Evolutionary conservation across 352 stramenopile species (phyloP).

Genomic region (Sclerospora graminicola): DNA sequence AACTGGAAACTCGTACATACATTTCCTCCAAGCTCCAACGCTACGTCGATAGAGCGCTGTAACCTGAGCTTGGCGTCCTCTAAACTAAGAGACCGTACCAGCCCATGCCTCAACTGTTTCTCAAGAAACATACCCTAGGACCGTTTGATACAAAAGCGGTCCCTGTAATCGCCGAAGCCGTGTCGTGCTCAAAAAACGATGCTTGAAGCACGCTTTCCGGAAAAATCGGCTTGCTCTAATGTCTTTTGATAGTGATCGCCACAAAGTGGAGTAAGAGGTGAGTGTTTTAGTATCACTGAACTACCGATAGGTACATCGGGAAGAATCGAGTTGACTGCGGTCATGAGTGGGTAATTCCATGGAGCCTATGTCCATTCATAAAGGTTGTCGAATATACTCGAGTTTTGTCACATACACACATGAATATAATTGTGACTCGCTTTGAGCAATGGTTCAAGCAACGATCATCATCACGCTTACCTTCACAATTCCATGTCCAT

Average conservation of each 20-base stretch:
- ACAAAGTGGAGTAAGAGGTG: conserved; percentile 65
- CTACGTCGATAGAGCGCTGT: conserved; percentile 55
- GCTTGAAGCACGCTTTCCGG: conserved; percentile 52
- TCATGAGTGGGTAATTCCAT: too few relatives aligned
- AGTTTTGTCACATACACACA: background rate
- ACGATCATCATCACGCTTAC: conserved; percentile 12
- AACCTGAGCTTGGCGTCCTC: conserved; percentile 56
- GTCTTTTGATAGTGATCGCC: conserved; percentile 65
- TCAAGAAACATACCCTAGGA: conserved; percentile 53
- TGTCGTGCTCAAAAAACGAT: conserved; percentile 56
- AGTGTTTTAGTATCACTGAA: conserved; percentile 77
- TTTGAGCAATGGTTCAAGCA: background rate
- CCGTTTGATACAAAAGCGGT: conserved; percentile 69
- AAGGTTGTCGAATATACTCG: too few relatives aligned
- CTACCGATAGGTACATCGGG: conserved; percentile 73
- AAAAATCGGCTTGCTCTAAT: conserved; percentile 54
- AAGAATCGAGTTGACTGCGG: conserved; percentile 78
- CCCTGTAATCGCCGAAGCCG: conserved; percentile 53
- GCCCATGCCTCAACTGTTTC: too few relatives aligned
- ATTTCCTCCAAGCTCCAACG: too few relatives aligned
- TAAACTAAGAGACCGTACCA: conserved; percentile 13
- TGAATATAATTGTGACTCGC: background rate
- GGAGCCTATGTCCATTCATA: conserved; percentile 27
- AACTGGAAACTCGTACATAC: too few relatives aligned
- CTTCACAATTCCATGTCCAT: conserved; percentile 57